Conservation (phyloP, 2,329 filamentous ascomycete species). For the Curvularia spicifera region DNA sequence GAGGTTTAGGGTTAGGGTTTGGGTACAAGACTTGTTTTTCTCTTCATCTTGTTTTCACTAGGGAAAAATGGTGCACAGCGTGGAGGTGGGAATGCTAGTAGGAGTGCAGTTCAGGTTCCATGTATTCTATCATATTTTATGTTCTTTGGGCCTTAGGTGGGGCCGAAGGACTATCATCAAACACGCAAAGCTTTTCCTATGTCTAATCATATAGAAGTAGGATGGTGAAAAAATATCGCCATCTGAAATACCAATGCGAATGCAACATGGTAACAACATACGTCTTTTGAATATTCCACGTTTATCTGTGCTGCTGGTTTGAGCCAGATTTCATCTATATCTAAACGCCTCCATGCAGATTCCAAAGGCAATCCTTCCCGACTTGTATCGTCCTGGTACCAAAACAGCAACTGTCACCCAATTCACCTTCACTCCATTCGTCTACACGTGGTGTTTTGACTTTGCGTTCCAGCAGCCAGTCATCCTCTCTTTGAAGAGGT, state of each 20-base stretch:
- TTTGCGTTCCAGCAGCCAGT: conserved; percentile 28
- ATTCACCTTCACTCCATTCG: conserved; percentile 25
- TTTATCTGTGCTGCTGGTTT: background rate
- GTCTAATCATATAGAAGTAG: conserved; percentile 6
- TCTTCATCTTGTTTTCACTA: conserved; percentile 5
- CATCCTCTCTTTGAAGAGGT: conserved; percentile 13
- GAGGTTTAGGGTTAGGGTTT: background rate
- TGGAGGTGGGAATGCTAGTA: conserved; percentile 5
- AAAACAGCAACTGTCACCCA: conserved; percentile 43
- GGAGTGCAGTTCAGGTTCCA: conserved; percentile 7
- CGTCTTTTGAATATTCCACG: background rate
- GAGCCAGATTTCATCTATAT: conserved; percentile 1
- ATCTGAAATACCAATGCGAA: background rate
- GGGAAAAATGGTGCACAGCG: conserved; percentile 17
- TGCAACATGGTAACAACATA: background rate
- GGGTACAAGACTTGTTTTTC: background rate
- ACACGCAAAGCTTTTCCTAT: conserved; percentile 8
- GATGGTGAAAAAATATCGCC: background rate
- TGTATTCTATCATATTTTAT: conserved; percentile 12
- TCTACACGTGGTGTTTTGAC: conserved; percentile 16
- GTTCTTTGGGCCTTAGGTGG: background rate
- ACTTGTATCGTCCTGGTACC: conserved; percentile 34
- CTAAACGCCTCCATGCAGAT: conserved; percentile 39
- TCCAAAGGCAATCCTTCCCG: conserved; percentile 36
- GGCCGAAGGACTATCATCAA: background rate